Conservation (phyloP, 2,329 filamentous ascomycete genomes). For the Cladophialophora psammophila region DNA sequence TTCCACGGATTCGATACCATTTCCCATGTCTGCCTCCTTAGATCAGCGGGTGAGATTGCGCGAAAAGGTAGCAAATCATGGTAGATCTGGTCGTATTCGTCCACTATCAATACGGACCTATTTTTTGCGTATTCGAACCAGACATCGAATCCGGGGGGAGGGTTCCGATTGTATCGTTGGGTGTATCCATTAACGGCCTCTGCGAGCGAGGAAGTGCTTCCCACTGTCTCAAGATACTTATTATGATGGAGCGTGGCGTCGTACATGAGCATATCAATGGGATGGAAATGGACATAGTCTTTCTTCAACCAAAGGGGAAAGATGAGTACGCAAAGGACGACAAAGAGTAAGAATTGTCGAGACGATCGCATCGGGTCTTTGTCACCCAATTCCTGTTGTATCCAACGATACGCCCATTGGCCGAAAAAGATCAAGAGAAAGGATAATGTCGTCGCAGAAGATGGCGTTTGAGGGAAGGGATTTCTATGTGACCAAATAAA, state of each 20-base stretch:
- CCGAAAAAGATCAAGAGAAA: slow-evolving; percentile 39
- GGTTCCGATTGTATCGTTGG: slow-evolving; percentile 60
- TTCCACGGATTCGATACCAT: slow-evolving; percentile 63
- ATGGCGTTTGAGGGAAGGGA: slow-evolving; percentile 39
- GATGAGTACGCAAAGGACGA: slow-evolving; percentile 54
- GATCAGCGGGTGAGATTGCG: slow-evolving; percentile 57
- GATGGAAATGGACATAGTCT: slow-evolving; percentile 55
- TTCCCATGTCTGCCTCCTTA: slow-evolving; percentile 61
- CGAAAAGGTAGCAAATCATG: slow-evolving; percentile 64
- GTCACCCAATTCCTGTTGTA: slow-evolving; percentile 34
- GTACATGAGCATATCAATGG: slow-evolving; percentile 63
- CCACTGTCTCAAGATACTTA: slow-evolving; percentile 57
- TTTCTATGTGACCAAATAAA: slow-evolving; percentile 38
- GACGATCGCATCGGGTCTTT: slow-evolving; percentile 25
- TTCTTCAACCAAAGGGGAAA: slow-evolving; percentile 52
- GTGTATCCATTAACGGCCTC: slow-evolving; percentile 62
- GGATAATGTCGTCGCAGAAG: slow-evolving; percentile 31
- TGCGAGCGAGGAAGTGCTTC: slow-evolving; percentile 55
- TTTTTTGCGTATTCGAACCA: slow-evolving; percentile 66
- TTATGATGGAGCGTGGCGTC: slow-evolving; percentile 58
- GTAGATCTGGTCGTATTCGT: slow-evolving; percentile 68
- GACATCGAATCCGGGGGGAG: slow-evolving; percentile 66
- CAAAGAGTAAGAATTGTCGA: slow-evolving; percentile 26
- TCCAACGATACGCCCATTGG: slow-evolving; percentile 31
- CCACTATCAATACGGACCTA: slow-evolving; percentile 61